Conservation (phyloP, 116 monocot species). For the Iris pallida region DNA sequence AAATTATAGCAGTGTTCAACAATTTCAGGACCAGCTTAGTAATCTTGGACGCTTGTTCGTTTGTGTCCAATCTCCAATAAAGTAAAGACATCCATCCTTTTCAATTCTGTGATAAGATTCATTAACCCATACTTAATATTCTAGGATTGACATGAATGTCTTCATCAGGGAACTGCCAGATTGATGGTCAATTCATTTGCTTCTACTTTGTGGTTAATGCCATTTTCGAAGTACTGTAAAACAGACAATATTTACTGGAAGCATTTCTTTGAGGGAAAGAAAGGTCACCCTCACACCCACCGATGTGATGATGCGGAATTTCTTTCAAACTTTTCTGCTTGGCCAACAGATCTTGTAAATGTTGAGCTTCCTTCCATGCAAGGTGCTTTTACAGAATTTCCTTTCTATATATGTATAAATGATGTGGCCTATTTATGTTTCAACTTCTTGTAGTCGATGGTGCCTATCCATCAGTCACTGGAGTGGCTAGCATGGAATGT, state of each 20-base stretch:
- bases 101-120: too few relatives aligned
- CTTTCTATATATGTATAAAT: too few relatives aligned
- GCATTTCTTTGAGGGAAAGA: constrained; percentile 68
- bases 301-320: constrained; percentile 75
- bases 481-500: constrained; percentile 56
- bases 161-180: constrained; percentile 80
- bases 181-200: constrained; percentile 88
- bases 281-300: constrained; percentile 23
- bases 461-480: constrained; percentile 72
- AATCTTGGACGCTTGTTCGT: too few relatives aligned
- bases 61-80: too few relatives aligned
- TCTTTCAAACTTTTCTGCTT: constrained; percentile 67
- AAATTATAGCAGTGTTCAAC: too few relatives aligned
- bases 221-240: constrained; percentile 88
- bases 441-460: constrained; percentile 34
- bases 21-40: too few relatives aligned
- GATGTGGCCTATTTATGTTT: constrained; percentile 10
- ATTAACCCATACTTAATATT: too few relatives aligned
- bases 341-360: constrained; percentile 84
- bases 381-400: constrained; percentile 36
- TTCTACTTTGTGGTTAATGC: constrained; percentile 83
- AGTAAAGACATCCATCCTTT: too few relatives aligned
- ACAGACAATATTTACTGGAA: constrained; percentile 80
- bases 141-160: too few relatives aligned
- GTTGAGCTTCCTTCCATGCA: constrained; percentile 75